Conservation (phyloP, 768 basidiomycete species). For the Trametes gibbosa region DNA sequence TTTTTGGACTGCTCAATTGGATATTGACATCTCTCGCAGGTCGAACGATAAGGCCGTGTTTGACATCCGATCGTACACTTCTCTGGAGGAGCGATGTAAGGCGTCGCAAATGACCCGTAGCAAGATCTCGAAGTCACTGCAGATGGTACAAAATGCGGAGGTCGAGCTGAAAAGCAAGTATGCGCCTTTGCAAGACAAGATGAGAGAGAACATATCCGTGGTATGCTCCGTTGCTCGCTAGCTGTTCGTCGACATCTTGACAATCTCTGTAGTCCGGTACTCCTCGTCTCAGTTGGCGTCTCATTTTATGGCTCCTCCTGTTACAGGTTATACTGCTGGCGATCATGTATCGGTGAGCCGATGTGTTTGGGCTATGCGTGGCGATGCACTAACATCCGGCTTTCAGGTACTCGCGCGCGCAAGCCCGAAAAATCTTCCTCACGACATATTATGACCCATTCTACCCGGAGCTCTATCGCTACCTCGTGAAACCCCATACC, state of each 20-base stretch:
- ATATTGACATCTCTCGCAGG: conserved; percentile 28
- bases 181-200: conserved; percentile 34
- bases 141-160: conserved; percentile 35
- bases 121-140: conserved; percentile 42
- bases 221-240: conserved; percentile 32
- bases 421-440: conserved; percentile 58
- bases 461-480: conserved; percentile 65
- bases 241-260: not conserved
- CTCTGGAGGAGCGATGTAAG: conserved; percentile 52
- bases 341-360: conserved; percentile 58
- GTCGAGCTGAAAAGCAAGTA: conserved; percentile 35
- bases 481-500: conserved; percentile 42
- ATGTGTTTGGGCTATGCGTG: not conserved
- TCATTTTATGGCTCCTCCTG: conserved; percentile 35
- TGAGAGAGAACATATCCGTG: conserved; percentile 35
- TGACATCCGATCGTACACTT: conserved; percentile 40
- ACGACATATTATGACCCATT: conserved; percentile 79
- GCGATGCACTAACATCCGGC: not conserved
- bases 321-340: conserved; percentile 47
- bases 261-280: not conserved
- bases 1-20: not conserved
- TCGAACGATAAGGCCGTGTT: conserved; percentile 40
- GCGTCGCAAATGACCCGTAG: conserved; percentile 50
- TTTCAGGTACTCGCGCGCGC: conserved; percentile 43
- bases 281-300: conserved; percentile 10